Conservation (phyloP, 305 asterid species). For the Withania somnifera region DNA sequence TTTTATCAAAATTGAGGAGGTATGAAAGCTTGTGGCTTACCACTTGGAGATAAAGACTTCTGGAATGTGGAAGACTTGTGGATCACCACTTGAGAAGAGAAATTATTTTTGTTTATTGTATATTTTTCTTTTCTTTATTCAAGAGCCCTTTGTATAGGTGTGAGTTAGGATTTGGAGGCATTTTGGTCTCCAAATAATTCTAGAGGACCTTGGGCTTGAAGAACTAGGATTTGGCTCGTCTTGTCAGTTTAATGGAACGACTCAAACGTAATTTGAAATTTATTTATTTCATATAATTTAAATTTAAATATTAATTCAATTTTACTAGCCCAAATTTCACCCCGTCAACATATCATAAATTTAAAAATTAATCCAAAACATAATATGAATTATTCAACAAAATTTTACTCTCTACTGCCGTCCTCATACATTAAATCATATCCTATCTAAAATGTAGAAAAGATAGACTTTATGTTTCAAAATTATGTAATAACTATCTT, state of each 20-base stretch:
- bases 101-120: background rate
- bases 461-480: no score
- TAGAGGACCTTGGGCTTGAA: background rate
- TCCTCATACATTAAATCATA: no score
- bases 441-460: background rate
- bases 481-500: background rate
- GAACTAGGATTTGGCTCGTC: background rate
- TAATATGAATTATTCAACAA: background rate
- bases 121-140: background rate
- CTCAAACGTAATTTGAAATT: background rate
- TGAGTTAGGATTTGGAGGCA: background rate
- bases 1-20: no score
- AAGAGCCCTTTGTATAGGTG: background rate
- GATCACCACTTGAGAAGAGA: background rate
- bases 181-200: background rate
- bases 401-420: background rate
- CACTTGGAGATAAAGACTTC: no score
- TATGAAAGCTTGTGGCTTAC: no score
- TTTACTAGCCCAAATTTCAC: background rate
- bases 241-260: background rate
- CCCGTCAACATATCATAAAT: background rate
- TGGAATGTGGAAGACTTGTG: background rate
- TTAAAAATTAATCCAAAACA: background rate
- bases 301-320: background rate
- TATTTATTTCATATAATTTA: background rate